Percentiles rank a stretch among this genome's conserved stretches.
Evolutionary conservation across 495 filamentous ascomycete species (phyloP).

Genomic region (Collariella sp.): DNA sequence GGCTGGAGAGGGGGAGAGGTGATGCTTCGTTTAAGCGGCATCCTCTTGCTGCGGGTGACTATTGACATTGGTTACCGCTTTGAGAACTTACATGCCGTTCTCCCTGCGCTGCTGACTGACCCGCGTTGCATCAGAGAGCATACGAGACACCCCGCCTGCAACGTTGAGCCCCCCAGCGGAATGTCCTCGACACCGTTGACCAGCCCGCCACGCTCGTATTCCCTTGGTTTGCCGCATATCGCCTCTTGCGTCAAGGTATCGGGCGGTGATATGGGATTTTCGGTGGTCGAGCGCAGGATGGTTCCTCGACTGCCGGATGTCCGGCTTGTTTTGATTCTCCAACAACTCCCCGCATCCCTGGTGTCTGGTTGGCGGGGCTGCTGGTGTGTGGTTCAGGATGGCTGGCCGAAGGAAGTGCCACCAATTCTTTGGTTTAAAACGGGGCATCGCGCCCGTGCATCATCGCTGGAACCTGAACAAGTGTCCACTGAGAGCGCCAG

Average conservation of each 20-base stretch:
- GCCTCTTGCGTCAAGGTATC: neutral
- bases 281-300: neutral
- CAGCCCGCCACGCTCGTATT: neutral
- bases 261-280: neutral
- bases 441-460: slow-evolving; percentile 10
- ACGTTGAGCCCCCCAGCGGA: neutral
- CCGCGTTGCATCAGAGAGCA: too few relatives aligned
- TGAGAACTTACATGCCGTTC: too few relatives aligned
- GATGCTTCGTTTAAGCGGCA: too few relatives aligned
- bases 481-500: slow-evolving; percentile 25
- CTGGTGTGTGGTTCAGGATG: neutral
- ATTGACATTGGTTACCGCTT: too few relatives aligned
- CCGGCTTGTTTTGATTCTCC: neutral
- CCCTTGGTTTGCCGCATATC: neutral
- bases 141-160: neutral
- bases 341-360: neutral
- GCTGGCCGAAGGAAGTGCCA: neutral
- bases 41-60: too few relatives aligned
- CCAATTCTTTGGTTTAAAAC: neutral
- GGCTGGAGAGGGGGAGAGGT: too few relatives aligned
- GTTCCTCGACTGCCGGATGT: neutral
- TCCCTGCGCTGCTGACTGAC: too few relatives aligned
- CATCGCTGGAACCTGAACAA: slow-evolving; percentile 23
- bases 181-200: neutral
- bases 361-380: neutral